phyloP scores from a whole-genome alignment of 2,329 filamentous ascomycete species.

The Knufia petricola region DNA sequence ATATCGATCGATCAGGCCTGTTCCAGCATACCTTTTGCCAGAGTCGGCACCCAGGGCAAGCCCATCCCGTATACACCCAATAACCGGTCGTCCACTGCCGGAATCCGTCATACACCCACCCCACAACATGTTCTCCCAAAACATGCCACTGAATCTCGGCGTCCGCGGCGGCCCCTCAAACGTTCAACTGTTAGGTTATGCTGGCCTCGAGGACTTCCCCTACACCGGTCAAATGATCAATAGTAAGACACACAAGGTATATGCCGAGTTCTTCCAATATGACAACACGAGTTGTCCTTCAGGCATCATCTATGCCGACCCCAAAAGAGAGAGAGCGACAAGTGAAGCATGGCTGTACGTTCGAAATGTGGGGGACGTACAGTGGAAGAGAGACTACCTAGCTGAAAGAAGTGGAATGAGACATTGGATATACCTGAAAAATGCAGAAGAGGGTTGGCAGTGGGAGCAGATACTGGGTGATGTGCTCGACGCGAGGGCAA shows the following conservation, averaged over 20 bases:
- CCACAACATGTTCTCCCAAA: background rate
- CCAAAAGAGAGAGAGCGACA: background rate
- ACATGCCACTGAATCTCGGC: background rate
- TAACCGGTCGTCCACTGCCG: background rate
- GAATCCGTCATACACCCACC: background rate
- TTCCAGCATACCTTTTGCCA: background rate
- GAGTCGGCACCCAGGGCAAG: background rate
- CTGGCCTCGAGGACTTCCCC: slow-evolving; percentile 1
- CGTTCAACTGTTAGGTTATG: background rate
- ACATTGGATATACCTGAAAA: background rate
- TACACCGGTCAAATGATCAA: background rate
- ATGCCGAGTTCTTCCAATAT: background rate
- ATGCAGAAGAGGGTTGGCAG: background rate
- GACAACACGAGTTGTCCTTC: background rate
- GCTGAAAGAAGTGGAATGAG: slow-evolving; percentile 1
- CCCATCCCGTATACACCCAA: background rate
- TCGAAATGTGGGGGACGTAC: background rate
- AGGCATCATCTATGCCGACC: slow-evolving; percentile 3
- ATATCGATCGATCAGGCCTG: background rate
- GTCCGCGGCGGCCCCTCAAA: background rate
- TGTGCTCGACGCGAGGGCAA: background rate
- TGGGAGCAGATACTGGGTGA: slow-evolving; percentile 1
- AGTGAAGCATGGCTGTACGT: background rate
- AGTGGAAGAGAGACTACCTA: slow-evolving; percentile 1
- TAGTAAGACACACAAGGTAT: background rate